phyloP scores from a whole-genome alignment of 768 basidiomycete genomes.

The Xerocomellus chrysenteron region DNA sequence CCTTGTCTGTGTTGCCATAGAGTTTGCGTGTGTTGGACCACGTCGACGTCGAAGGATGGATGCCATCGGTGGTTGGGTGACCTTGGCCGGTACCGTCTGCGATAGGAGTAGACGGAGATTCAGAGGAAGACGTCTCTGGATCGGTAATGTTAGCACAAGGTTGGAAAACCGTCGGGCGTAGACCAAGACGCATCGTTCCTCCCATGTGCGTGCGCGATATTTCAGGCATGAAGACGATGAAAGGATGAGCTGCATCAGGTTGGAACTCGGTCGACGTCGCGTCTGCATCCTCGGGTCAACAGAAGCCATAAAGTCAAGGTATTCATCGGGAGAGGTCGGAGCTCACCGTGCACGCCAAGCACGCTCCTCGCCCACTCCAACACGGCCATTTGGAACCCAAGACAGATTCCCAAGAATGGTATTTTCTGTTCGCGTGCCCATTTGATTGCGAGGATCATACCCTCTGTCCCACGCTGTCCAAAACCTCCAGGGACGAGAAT shows the following conservation, averaged over 20 bases:
- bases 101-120: slow-evolving; percentile 3
- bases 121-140: slow-evolving; percentile 14
- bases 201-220: slow-evolving; percentile 98
- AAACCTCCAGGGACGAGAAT: slow-evolving; percentile 98
- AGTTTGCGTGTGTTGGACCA: slow-evolving; percentile 76
- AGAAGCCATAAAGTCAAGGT: background rate
- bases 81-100: slow-evolving; percentile 1
- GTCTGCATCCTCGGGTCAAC: slow-evolving; percentile 42
- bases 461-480: slow-evolving; percentile 89
- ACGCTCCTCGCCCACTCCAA: slow-evolving; percentile 92
- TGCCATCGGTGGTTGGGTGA: slow-evolving; percentile 5
- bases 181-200: slow-evolving; percentile 99
- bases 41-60: slow-evolving; percentile 44
- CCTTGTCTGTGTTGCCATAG: slow-evolving; percentile 77
- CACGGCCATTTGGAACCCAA: slow-evolving; percentile 97
- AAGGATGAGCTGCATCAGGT: slow-evolving; percentile 57
- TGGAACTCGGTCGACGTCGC: slow-evolving; percentile 87
- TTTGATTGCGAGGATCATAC: slow-evolving; percentile 98
- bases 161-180: slow-evolving; percentile 93
- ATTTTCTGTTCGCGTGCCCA: slow-evolving; percentile 94
- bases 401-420: slow-evolving; percentile 95
- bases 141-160: slow-evolving; percentile 28
- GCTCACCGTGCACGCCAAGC: slow-evolving; percentile 62
- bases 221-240: slow-evolving; percentile 98
- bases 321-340: background rate